Conservation (phyloP, 257 asterid species). For the Solanum sejunctum region DNA sequence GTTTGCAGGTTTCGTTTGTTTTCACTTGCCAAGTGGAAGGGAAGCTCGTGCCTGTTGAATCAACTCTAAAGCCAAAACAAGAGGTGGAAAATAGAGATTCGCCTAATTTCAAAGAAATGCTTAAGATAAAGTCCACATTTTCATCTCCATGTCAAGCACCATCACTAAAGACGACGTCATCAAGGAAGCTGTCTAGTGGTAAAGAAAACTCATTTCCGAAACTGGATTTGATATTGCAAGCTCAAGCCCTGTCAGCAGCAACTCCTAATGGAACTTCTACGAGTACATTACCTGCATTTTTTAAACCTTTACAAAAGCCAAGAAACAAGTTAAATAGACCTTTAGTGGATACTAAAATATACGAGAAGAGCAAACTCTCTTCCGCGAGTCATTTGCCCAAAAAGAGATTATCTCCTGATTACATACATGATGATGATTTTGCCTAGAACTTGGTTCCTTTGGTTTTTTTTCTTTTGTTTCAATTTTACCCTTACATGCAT, state of each 20-base stretch:
- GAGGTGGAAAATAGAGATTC: constrained; percentile 17
- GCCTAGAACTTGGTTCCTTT: constrained; percentile 12
- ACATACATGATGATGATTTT: constrained; percentile 53
- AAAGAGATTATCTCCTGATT: constrained; percentile 29
- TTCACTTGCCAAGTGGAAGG: constrained; percentile 88
- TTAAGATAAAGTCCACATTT: not conserved
- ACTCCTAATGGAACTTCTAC: constrained; percentile 15
- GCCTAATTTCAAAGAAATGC: constrained; percentile 10
- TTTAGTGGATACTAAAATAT: constrained; percentile 26
- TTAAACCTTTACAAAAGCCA: constrained; percentile 34
- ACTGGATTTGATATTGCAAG: constrained; percentile 17
- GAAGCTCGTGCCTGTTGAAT: constrained; percentile 81
- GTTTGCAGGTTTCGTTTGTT: constrained; percentile 80
- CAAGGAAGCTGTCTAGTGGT: not conserved
- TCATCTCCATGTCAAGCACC: constrained; percentile 3
- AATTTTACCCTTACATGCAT: not conserved
- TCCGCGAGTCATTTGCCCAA: constrained; percentile 27
- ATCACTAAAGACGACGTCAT: not conserved
- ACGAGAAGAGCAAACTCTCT: constrained; percentile 12
- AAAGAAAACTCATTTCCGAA: constrained; percentile 21
- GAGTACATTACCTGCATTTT: constrained; percentile 17
- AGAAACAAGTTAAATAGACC: constrained; percentile 34
- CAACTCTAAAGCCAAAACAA: constrained; percentile 26
- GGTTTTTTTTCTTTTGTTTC: too few relatives aligned
- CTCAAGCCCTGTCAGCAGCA: constrained; percentile 17